phyloP scores from a whole-genome alignment of 208 protist genomes.

The Dictyostelium gargantuum region DNA sequence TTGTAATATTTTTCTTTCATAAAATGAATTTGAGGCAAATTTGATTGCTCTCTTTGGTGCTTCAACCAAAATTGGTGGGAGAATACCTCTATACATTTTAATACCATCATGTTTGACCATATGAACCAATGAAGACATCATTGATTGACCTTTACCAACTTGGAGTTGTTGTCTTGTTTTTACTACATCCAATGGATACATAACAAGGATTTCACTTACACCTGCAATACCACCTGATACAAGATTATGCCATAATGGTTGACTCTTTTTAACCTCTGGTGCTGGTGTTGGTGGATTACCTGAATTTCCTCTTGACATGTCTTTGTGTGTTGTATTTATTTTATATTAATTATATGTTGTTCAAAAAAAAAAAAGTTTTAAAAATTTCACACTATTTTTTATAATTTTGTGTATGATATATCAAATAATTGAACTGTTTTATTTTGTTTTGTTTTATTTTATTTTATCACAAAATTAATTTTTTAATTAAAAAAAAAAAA shows the following conservation, averaged over 20 bases:
- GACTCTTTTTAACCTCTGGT: background rate
- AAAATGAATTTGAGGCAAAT: constrained; percentile 77
- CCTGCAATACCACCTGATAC: constrained; percentile 73
- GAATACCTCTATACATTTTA: constrained; percentile 76
- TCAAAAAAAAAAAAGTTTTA: too few relatives aligned
- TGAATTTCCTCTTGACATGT: background rate
- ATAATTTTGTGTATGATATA: too few relatives aligned
- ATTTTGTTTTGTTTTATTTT: too few relatives aligned
- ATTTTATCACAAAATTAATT: too few relatives aligned
- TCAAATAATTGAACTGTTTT: too few relatives aligned
- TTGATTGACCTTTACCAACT: constrained; percentile 34
- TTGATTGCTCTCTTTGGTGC: constrained; percentile 79
- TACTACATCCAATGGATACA: constrained; percentile 80
- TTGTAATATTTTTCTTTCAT: constrained; percentile 40
- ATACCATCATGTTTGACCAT: constrained; percentile 78
- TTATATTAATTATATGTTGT: too few relatives aligned
- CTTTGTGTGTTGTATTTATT: too few relatives aligned
- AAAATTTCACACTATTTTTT: too few relatives aligned
- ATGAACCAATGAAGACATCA: constrained; percentile 28
- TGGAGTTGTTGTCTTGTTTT: constrained; percentile 75
- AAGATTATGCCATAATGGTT: constrained; percentile 58
- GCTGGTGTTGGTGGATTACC: constrained; percentile 16
- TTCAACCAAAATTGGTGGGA: constrained; percentile 70
- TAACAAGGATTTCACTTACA: constrained; percentile 68
- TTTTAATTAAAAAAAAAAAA: too few relatives aligned